These are phyloP conservation scores for Rhodosporidiobolus sp. DNA, from an alignment of 768 basidiomycete genomes.

Conservation along the genomic window DNA sequence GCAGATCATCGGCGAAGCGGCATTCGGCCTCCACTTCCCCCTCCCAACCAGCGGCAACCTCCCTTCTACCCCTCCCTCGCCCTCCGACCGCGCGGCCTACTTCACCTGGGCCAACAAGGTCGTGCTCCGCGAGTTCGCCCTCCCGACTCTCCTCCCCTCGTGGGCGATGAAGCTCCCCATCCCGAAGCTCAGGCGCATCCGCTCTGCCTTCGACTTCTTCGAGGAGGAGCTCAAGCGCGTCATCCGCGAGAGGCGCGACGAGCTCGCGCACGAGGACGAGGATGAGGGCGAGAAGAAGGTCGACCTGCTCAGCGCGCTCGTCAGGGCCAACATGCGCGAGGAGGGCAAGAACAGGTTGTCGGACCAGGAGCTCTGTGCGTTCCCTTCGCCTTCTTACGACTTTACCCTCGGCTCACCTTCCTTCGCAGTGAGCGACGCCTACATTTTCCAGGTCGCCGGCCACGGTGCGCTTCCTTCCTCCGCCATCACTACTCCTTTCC, in stretches of 20 bases:
- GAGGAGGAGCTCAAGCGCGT: slow-evolving; percentile 36
- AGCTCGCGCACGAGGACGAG: not conserved
- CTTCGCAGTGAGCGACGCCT: slow-evolving; percentile 25
- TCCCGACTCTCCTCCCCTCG: slow-evolving; percentile 6
- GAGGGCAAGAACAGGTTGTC: slow-evolving; percentile 11
- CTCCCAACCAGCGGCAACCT: not conserved
- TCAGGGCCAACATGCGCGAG: slow-evolving; percentile 22
- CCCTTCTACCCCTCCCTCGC: not conserved
- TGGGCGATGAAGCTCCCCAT: slow-evolving; percentile 14
- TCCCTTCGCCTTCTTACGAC: not conserved
- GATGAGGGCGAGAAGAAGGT: slow-evolving; percentile 5
- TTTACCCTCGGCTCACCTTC: too few relatives aligned
- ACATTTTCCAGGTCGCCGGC: slow-evolving; percentile 45
- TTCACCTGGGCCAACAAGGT: not conserved
- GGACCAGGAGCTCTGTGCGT: slow-evolving; percentile 19
- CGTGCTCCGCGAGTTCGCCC: slow-evolving; percentile 9
- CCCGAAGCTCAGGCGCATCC: slow-evolving; percentile 13
- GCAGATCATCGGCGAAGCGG: slow-evolving; percentile 30
- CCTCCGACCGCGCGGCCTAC: too few relatives aligned
- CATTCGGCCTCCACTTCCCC: slow-evolving; percentile 13
- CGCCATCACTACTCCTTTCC: too few relatives aligned
- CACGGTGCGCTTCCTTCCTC: slow-evolving; percentile 36
- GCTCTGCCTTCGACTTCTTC: slow-evolving; percentile 21
- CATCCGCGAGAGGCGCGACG: slow-evolving; percentile 31
- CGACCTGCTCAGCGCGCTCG: slow-evolving; percentile 6